Evolutionary conservation across 768 basidiomycete genomes (phyloP), one percentile per base, ranked within the genome.

Genomic region (Tylopilus vinaceipallidus): DNA sequence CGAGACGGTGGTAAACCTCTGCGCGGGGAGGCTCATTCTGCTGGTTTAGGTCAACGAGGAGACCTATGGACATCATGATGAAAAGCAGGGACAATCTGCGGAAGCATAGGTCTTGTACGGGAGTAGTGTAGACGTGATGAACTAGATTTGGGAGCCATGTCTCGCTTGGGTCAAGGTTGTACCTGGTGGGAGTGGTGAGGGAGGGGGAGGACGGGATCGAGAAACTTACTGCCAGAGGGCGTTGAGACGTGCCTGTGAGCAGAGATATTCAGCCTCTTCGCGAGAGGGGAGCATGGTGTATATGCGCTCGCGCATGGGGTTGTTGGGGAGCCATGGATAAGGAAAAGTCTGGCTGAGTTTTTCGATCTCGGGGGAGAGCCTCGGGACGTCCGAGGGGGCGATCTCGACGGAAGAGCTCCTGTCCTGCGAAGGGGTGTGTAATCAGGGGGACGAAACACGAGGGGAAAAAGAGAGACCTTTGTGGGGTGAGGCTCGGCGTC

Each of bases 1-100:
- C 83, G 19, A 86, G 74, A 59, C 81, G 82, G 64, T 84, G 82
- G 53, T 82, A 85, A 0, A 81, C 73, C 58, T 85, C 83, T 24
- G 82, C 83, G 36, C 79, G 71, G 13, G 82, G 66, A 6, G 78
- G 75, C 33, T 81, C 81, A 47, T 78, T 69, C 19, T 77, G 78
- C 23, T 75, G 70, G 45, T 71, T 75, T 10, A 86, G 73, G 67
- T 87, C 85, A 33, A 86, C 84, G 14, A 84, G 73, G 16, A 80
- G 80, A 20, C 86, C 86, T 41, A 88, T 83, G 23, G 86, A 82
- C 50, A 88, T 77, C 59, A 87, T 77, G 76, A 88, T 85, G 54
- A 86, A 73, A 30, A 87, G 71, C 12, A 88, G 73, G 4, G 85
- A 82, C 6, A 88, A 74, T 35, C 84, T 74, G 57, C 86, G 74